Evolutionary conservation across 805 yeast genomes (phyloP).

Genomic region (Helenozyma rhizophorensis): DNA sequence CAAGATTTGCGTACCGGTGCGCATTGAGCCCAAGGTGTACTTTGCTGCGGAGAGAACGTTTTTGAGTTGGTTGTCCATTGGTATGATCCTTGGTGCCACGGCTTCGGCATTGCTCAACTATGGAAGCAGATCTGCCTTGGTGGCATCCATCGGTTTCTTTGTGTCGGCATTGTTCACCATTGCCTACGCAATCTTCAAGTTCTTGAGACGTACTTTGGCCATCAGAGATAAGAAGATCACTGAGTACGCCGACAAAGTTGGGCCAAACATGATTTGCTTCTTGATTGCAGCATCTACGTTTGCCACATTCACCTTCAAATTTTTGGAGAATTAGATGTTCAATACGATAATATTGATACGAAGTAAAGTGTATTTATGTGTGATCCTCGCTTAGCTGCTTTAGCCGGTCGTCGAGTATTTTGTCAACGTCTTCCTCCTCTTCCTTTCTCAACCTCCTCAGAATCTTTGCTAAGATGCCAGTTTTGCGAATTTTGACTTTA

Average conservation of each 20-base stretch:
- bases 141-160: slow-evolving; percentile 85
- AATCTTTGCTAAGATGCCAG: slow-evolving; percentile 21
- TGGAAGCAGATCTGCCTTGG: slow-evolving; percentile 65
- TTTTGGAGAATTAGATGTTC: slow-evolving; percentile 22
- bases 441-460: slow-evolving; percentile 37
- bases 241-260: slow-evolving; percentile 80
- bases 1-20: slow-evolving; percentile 83
- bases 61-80: slow-evolving; percentile 89
- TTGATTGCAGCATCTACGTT: slow-evolving; percentile 68
- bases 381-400: slow-evolving; percentile 12
- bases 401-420: slow-evolving; percentile 50
- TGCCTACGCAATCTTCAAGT: slow-evolving; percentile 65
- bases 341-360: background rate
- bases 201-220: slow-evolving; percentile 75
- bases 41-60: slow-evolving; percentile 97
- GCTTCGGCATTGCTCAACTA: slow-evolving; percentile 82
- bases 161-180: slow-evolving; percentile 72
- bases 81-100: slow-evolving; percentile 82
- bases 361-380: no score
- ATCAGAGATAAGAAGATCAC: slow-evolving; percentile 81
- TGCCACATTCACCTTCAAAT: slow-evolving; percentile 54
- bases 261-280: slow-evolving; percentile 79
- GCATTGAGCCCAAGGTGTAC: slow-evolving; percentile 98
- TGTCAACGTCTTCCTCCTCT: slow-evolving; percentile 45
- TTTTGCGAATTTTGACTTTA: slow-evolving; percentile 39